A percentile compares a stretch with the other conserved stretches of the same genome.
phyloP scores from a whole-genome alignment of 768 basidiomycete genomes.

The Lentinula guzmanii region DNA sequence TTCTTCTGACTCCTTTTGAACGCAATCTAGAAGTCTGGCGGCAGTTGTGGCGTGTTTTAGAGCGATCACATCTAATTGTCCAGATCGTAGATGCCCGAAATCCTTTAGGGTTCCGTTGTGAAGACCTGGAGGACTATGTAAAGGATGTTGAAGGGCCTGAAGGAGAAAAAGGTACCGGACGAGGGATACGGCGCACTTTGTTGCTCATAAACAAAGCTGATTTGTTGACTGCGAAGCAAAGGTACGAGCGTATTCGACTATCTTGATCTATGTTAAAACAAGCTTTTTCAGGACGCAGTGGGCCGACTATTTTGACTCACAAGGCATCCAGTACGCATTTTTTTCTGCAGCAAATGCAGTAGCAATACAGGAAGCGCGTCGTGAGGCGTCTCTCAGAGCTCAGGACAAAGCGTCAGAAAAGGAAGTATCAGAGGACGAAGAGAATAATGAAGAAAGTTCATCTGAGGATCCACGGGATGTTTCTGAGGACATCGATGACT shows the following conservation, averaged over 20 bases:
- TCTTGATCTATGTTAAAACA: not conserved
- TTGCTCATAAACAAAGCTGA: slow-evolving; percentile 96
- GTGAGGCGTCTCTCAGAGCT: slow-evolving; percentile 35
- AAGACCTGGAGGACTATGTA: slow-evolving; percentile 86
- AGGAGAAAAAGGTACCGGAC: slow-evolving; percentile 73
- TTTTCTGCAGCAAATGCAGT: slow-evolving; percentile 89
- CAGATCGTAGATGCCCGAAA: slow-evolving; percentile 97
- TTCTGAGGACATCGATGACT: slow-evolving; percentile 22
- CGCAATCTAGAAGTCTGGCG: slow-evolving; percentile 98
- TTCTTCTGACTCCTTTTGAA: slow-evolving; percentile 95
- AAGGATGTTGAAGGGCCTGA: slow-evolving; percentile 77
- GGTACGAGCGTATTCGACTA: slow-evolving; percentile 39
- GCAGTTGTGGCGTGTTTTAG: slow-evolving; percentile 95
- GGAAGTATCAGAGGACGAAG: slow-evolving; percentile 13
- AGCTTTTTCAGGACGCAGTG: slow-evolving; percentile 55
- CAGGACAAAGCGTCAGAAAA: slow-evolving; percentile 10
- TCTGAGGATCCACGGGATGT: slow-evolving; percentile 18
- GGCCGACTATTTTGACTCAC: slow-evolving; percentile 86
- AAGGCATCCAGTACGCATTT: slow-evolving; percentile 78
- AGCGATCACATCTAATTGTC: slow-evolving; percentile 89
- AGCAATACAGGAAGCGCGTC: slow-evolving; percentile 72
- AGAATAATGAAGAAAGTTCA: slow-evolving; percentile 13
- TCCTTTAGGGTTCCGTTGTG: slow-evolving; percentile 87
- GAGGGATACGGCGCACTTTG: slow-evolving; percentile 66
- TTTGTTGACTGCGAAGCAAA: slow-evolving; percentile 78